Conservation (phyloP, 805 yeast genomes). For the Pichia deserticola region DNA sequence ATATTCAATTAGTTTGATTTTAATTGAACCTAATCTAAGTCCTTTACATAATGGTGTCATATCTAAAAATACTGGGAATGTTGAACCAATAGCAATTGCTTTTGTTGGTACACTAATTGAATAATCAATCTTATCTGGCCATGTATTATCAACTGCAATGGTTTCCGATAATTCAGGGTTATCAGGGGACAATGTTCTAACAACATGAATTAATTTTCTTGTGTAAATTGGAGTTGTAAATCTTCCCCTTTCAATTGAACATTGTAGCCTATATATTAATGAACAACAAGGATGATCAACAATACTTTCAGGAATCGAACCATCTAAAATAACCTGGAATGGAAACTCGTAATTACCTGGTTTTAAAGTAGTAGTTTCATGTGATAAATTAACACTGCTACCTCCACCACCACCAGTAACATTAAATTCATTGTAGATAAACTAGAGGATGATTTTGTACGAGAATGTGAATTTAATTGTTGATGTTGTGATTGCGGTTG, state of each 20-base stretch:
- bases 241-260: constrained; percentile 76
- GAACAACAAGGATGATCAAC: constrained; percentile 84
- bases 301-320: constrained; percentile 76
- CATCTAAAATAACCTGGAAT: constrained; percentile 78
- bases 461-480: not conserved
- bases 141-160: constrained; percentile 85
- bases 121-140: constrained; percentile 94
- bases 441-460: constrained; percentile 29
- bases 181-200: constrained; percentile 84
- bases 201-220: constrained; percentile 67
- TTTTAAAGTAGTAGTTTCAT: constrained; percentile 35
- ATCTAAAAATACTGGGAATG: constrained; percentile 58
- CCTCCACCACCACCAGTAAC: not conserved
- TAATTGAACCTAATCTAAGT: constrained; percentile 65
- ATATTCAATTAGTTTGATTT: constrained; percentile 60
- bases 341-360: constrained; percentile 89
- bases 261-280: constrained; percentile 63
- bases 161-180: constrained; percentile 84
- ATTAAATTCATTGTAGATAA: constrained; percentile 17
- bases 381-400: not conserved
- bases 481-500: not conserved
- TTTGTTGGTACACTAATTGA: constrained; percentile 78
- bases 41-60: constrained; percentile 81
- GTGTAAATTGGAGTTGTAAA: constrained; percentile 58
- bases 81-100: constrained; percentile 85